These are phyloP conservation scores for Trypanosomatidae sp. DNA, from an alignment of 208 protist genomes.

Conservation along the genomic window DNA sequence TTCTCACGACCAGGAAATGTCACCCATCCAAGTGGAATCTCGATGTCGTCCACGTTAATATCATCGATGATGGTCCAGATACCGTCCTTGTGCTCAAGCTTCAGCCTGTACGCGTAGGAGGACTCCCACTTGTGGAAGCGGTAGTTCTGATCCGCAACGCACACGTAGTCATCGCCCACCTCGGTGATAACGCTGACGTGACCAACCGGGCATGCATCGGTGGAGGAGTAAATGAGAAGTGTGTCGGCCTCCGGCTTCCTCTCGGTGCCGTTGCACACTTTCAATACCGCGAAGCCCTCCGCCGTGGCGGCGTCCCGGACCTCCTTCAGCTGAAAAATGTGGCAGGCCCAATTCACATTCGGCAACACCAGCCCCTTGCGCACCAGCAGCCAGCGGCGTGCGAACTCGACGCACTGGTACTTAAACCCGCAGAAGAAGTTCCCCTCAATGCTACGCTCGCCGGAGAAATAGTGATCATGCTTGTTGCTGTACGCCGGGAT, in stretches of 20 bases:
- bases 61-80: slow-evolving; percentile 75
- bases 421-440: slow-evolving; percentile 87
- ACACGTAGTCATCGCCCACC: slow-evolving; percentile 83
- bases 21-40: slow-evolving; percentile 81
- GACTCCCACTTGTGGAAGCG: slow-evolving; percentile 81
- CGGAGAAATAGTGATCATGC: slow-evolving; percentile 86
- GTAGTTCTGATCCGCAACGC: slow-evolving; percentile 87
- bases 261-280: slow-evolving; percentile 57
- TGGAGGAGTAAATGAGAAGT: slow-evolving; percentile 76
- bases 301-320: slow-evolving; percentile 69
- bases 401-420: slow-evolving; percentile 92
- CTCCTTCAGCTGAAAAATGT: slow-evolving; percentile 71
- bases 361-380: slow-evolving; percentile 78
- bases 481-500: slow-evolving; percentile 91
- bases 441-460: slow-evolving; percentile 75
- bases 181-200: slow-evolving; percentile 87
- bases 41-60: slow-evolving; percentile 40
- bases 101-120: slow-evolving; percentile 56
- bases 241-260: slow-evolving; percentile 72
- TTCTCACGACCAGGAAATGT: slow-evolving; percentile 77
- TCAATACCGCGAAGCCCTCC: slow-evolving; percentile 40
- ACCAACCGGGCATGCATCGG: slow-evolving; percentile 45
- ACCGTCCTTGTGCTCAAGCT: slow-evolving; percentile 46
- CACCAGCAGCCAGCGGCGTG: slow-evolving; percentile 82
- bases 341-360: slow-evolving; percentile 80